Conservation (phyloP, 2,329 filamentous ascomycete genomes). For the Fusarium annulatum region DNA sequence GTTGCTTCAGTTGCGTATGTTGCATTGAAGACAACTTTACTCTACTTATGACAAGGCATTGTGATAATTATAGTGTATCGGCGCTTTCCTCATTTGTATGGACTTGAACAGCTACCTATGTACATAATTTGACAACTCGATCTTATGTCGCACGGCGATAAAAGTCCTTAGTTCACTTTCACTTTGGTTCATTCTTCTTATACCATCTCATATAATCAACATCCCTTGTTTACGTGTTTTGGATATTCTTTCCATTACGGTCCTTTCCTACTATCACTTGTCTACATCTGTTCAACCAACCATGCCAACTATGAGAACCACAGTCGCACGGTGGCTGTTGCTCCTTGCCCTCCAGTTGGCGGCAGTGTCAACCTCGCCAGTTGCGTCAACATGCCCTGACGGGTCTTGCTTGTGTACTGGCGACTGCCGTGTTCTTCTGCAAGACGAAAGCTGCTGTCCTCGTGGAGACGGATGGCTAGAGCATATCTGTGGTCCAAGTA, state of each 20-base stretch:
- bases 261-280: neutral
- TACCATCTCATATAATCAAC: neutral
- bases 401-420: neutral
- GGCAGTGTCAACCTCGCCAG: neutral
- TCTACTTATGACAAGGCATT: neutral
- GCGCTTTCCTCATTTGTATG: too few relatives aligned
- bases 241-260: accelerated
- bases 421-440: neutral
- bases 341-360: accelerated
- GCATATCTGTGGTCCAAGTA: neutral
- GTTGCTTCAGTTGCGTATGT: accelerated
- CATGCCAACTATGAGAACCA: neutral
- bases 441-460: neutral
- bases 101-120: too few relatives aligned
- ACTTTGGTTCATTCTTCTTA: accelerated
- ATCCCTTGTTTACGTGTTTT: accelerated
- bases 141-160: too few relatives aligned
- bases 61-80: neutral
- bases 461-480: neutral
- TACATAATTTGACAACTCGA: too few relatives aligned
- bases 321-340: neutral
- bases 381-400: neutral
- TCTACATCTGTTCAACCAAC: neutral
- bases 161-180: neutral
- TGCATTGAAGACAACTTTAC: neutral